Evolutionary conservation across 257 asterid genomes (phyloP).

Genomic region (Rubia yunnanensis): DNA sequence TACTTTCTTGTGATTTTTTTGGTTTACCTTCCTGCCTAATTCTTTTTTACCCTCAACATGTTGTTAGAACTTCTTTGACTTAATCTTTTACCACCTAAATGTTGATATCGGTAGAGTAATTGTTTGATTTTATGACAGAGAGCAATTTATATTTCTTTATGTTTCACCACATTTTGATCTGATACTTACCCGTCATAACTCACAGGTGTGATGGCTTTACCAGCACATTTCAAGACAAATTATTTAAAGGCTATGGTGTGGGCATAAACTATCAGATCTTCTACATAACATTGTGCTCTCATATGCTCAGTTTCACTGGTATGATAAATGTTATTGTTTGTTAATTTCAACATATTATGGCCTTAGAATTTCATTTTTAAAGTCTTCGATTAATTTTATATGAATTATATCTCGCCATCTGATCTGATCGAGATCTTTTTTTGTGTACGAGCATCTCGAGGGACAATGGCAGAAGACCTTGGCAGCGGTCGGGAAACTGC

Average conservation of each 20-base stretch:
- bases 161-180: slow-evolving; percentile 2
- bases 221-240: slow-evolving; percentile 97
- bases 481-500: too few species aligned
- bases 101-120: background rate
- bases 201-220: slow-evolving; percentile 98
- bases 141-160: slow-evolving; percentile 7
- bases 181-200: slow-evolving; percentile 11
- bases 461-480: too few species aligned
- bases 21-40: background rate
- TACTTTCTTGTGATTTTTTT: background rate
- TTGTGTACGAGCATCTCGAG: too few species aligned
- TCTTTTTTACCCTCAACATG: background rate
- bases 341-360: background rate
- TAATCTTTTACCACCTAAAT: background rate
- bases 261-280: slow-evolving; percentile 95
- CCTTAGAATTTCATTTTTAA: background rate
- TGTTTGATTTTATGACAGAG: slow-evolving; percentile 1
- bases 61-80: background rate
- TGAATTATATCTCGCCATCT: too few species aligned
- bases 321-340: slow-evolving; percentile 13
- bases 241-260: slow-evolving; percentile 94
- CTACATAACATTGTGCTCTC: slow-evolving; percentile 89
- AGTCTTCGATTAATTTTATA: too few species aligned
- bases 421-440: too few species aligned
- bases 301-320: slow-evolving; percentile 93